phyloP scores from a whole-genome alignment of 164 flowering plant genomes.

The Chimonanthus salicifolius region DNA sequence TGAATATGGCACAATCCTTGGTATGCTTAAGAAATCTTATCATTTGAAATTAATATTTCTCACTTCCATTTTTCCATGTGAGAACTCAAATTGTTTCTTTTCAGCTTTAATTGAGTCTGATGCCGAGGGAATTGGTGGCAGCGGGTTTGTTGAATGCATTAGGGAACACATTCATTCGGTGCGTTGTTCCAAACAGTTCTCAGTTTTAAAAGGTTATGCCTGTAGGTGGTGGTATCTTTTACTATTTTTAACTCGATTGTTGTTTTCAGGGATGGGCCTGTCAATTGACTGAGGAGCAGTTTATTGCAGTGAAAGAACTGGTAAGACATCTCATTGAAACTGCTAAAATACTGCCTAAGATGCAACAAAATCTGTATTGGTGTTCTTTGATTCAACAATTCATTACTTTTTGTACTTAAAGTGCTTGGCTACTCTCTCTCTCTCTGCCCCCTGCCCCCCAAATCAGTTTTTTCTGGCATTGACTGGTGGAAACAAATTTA shows the following conservation, averaged over 20 bases:
- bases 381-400: conserved; percentile 1
- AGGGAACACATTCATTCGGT: conserved; percentile 95
- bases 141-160: conserved; percentile 98
- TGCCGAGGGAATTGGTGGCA: conserved; percentile 99
- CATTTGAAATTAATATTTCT: not conserved
- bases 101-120: conserved; percentile 97
- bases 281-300: conserved; percentile 92
- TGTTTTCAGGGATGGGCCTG: conserved; percentile 82
- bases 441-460: not conserved
- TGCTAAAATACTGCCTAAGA: not conserved
- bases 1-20: conserved; percentile 97
- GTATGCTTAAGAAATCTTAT: conserved; percentile 31
- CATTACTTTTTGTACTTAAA: not conserved
- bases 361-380: not conserved
- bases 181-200: conserved; percentile 19
- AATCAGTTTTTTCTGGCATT: no score
- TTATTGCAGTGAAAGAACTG: conserved; percentile 98
- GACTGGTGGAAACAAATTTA: no score
- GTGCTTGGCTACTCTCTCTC: not conserved
- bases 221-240: conserved; percentile 9
- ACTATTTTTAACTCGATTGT: conserved; percentile 4
- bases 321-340: conserved; percentile 26
- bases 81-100: conserved; percentile 9
- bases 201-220: conserved; percentile 2
- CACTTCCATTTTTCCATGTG: not conserved